Evolutionary conservation across 768 basidiomycete genomes (phyloP), one percentile per base, ranked within the genome.

Genomic region (Calocera viscosa): DNA sequence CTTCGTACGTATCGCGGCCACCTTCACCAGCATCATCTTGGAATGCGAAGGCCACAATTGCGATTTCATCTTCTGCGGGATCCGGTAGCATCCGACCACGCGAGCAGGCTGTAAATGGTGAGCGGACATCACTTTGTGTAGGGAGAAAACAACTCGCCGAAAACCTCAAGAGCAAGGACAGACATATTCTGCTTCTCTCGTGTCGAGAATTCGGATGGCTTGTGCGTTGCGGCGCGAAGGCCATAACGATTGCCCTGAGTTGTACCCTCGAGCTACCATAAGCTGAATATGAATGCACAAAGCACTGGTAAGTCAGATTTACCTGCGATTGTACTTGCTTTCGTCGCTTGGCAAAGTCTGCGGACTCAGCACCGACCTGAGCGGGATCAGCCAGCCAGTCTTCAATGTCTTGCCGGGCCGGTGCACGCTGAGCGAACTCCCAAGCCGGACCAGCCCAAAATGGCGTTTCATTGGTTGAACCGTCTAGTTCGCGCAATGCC

Each of bases 91-190:
- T 80, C 16, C 81, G 78, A 24, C 77, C 83, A 28, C 79, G 77
- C 0, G 90, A 87, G 16, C 83, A 83, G 17, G 82, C 90, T 90
- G 69, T 1, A n/a, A 33, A 47, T 24, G 8, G 68, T 2, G 22
- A 49, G 38, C 34, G 32, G 64, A 1, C 30, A 64, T 19, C 22
- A 49, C 65, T 1, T 43, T 35, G 1, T 34, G 17, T 30, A 7
- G 19, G 26, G 14, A 33, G n/a, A 11, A n/a, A 40, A 49, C 7
- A 2, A 73, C 85, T 67, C 66, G 91, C 94, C 89, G 71, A 94
- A 91, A 1, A 94, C 77, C 74, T 99, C 96, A 47, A 97, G 73
- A 1, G 89, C 86, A 40, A 97, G 75, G 8, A 91, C 77, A 0
- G 87, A 84, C 89, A 97, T 91, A 69, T 82, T 80, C 69, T 88